These are phyloP conservation scores for grape (Vitis vinifera) DNA, from an alignment of 164 flowering plant genomes.

Conservation along the genomic window ASM3070453v1 NC_081810.1:2949001-2949500, in stretches of 20 bases:
- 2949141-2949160: constrained; percentile 84
- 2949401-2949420: constrained; percentile 89
- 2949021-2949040: constrained; percentile 69
- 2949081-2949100: constrained; percentile 34
- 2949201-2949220: constrained; percentile 96
- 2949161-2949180: constrained; percentile 52
- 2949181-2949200: constrained; percentile 83
- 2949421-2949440: constrained; percentile 86
- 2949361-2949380: constrained; percentile 95
- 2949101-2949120: constrained; percentile 43
- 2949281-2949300: constrained; percentile 90
- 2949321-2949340: constrained; percentile 87
- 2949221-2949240: constrained; percentile 76
- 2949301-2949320: constrained; percentile 77
- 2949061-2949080: constrained; percentile 75
- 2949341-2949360: constrained; percentile 93
- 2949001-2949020: constrained; percentile 40
- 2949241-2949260: constrained; percentile 85
- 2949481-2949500: constrained; percentile 95
- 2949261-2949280: constrained; percentile 98
- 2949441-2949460: constrained; percentile 89
- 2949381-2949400: constrained; percentile 97
- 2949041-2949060: constrained; percentile 68
- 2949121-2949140: constrained; percentile 66
- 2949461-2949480: constrained; percentile 88